phyloP scores from a whole-genome alignment of 169 alveolate species.

The Pseudocohnilembus persalinus region DNA sequence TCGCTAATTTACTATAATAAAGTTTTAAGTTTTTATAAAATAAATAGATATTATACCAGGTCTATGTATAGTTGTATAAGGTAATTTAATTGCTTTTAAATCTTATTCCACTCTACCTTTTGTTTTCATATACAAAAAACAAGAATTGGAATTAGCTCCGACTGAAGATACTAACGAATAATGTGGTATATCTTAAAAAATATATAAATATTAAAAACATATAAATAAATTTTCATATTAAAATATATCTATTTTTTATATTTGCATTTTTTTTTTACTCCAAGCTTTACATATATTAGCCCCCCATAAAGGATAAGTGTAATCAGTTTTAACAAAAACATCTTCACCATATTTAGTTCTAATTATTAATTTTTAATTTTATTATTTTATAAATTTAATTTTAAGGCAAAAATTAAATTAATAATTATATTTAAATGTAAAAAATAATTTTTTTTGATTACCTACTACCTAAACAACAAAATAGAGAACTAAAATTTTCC shows the following conservation, averaged over 20 bases:
- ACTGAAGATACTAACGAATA: constrained; percentile 25
- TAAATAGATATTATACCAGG: constrained; percentile 11
- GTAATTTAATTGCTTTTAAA: too few relatives aligned
- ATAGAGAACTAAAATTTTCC: constrained; percentile 24
- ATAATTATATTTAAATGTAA: background rate
- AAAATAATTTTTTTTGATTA: too few relatives aligned
- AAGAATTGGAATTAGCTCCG: constrained; percentile 42
- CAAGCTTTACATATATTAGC: constrained; percentile 27
- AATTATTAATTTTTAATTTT: too few relatives aligned
- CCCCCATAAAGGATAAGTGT: constrained; percentile 35
- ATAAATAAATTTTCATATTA: too few relatives aligned
- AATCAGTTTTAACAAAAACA: constrained; percentile 35
- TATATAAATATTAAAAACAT: too few relatives aligned
- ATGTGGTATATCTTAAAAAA: constrained; percentile 35
- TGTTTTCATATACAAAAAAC: constrained; percentile 32
- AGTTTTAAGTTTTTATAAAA: background rate
- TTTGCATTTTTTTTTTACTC: constrained; percentile 1
- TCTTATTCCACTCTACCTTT: constrained; percentile 26
- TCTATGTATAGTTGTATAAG: background rate
- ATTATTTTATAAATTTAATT: too few relatives aligned
- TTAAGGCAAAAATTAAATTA: background rate
- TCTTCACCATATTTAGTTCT: background rate
- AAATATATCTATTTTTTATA: background rate
- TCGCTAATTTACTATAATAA: constrained; percentile 24
- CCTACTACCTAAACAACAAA: constrained; percentile 43